phyloP scores from a whole-genome alignment of 1,284 basidiomycete species.

The Ceratobasidium sp. region DNA sequence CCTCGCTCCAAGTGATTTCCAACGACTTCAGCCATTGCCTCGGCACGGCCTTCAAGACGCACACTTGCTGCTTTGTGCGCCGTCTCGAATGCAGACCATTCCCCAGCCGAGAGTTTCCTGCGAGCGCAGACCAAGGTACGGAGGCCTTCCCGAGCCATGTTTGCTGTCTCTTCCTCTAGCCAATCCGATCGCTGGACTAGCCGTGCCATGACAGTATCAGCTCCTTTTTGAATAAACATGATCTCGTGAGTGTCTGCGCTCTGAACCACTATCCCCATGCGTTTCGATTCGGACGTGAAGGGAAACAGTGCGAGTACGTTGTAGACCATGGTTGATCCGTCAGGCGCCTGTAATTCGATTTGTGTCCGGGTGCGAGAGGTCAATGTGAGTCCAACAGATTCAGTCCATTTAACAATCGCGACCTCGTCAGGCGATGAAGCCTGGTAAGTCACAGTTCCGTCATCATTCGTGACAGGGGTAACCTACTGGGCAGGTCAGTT shows the following conservation, averaged over 20 bases:
- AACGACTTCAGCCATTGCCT: constrained; percentile 80
- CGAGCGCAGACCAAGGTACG: constrained; percentile 93
- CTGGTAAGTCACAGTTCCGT: constrained; percentile 94
- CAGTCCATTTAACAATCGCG: constrained; percentile 98
- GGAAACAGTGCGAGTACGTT: constrained; percentile 96
- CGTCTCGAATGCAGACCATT: constrained; percentile 78
- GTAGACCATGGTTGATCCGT: constrained; percentile 69
- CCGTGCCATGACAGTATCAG: constrained; percentile 94
- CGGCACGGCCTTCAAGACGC: constrained; percentile 78
- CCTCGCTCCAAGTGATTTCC: constrained; percentile 84
- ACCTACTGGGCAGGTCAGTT: constrained; percentile 61
- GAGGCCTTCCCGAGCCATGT: constrained; percentile 97
- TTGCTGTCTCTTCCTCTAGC: constrained; percentile 98
- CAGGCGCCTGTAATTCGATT: constrained; percentile 79
- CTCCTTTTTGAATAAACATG: constrained; percentile 94
- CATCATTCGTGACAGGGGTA: constrained; percentile 93
- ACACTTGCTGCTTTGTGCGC: constrained; percentile 82
- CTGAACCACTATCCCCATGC: constrained; percentile 97
- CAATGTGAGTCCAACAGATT: constrained; percentile 90
- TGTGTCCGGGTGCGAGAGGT: constrained; percentile 86
- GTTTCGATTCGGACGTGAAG: constrained; percentile 97
- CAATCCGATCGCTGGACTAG: constrained; percentile 98
- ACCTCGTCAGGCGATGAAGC: constrained; percentile 99
- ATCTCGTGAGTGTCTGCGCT: constrained; percentile 80
- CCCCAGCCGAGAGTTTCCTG: constrained; percentile 73